Base-by-base conservation (phyloP, 2,329 filamentous ascomycete species). In the Endothia cerciana region DNA sequence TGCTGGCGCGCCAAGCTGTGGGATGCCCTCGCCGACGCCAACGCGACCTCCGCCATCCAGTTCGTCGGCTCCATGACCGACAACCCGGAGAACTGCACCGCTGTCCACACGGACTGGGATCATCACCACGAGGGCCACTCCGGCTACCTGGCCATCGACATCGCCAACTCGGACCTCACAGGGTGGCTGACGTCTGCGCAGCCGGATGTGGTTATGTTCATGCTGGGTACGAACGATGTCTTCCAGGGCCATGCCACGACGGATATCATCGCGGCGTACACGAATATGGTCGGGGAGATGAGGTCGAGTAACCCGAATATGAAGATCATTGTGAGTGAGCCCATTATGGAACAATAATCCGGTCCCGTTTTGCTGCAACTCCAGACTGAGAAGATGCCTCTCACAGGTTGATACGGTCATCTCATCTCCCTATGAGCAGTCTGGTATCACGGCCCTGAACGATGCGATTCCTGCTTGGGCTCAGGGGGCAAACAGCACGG, bases 191-290 rank as follows among this genome's bases (percentile, higher is more conserved):
- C 72, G 17, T 73, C 51, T 60, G 74, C 76, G 1, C 74, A 73
- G 11, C 76, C 80, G 13, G 80, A 82, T 64, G 73, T 82, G 17
- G 77, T 82, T 15, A 78, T 77, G 73, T 80, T 81, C 71, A 80
- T 80, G 77, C 74, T 82, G 5, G 80, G 80, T 43, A 82, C 80
- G 2, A 81, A 82, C 69, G 80, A 82, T 69, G 75, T 82, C 6
- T 70, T 70, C 17, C 68, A 71, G 22, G 74, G 75, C 4, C 69
- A 73, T 6, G 68, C 65, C 40, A 72, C 75, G 1, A 68, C 73
- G 61, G 74, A 77, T 45, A 77, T 82, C 53, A 71, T 79, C 1
- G 74, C 71, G 8, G 76, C 79, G 0, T 82, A 80, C 65, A 77
- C 76, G 7, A 77, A 72, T 67, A 78, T 82, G 70, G 74, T 81